Conservation (phyloP, 2,329 filamentous ascomycete species). For the Aureobasidium pullulans region DNA sequence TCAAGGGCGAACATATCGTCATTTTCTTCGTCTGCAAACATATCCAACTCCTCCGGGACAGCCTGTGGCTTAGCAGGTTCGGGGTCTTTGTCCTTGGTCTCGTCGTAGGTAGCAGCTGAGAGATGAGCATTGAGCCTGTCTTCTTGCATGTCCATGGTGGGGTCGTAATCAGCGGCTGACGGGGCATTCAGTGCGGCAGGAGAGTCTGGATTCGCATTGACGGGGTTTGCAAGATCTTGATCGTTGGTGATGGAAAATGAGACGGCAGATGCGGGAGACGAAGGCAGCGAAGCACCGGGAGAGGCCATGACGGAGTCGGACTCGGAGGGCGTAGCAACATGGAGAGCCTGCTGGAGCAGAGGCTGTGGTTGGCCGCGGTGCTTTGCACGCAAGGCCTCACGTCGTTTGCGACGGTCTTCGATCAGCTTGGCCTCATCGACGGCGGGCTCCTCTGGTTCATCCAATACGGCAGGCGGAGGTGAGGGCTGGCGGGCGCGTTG, state of each 20-base stretch:
- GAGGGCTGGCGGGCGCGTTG: neutral
- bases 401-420: conserved; percentile 73
- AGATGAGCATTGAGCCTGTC: conserved; percentile 46
- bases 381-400: conserved; percentile 80
- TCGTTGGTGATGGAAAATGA: conserved; percentile 35
- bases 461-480: conserved; percentile 37
- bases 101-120: conserved; percentile 15
- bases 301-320: conserved; percentile 8
- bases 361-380: conserved; percentile 52
- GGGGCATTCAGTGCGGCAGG: conserved; percentile 59
- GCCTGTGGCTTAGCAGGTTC: neutral
- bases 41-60: conserved; percentile 48
- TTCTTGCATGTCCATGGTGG: conserved; percentile 79
- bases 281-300: conserved; percentile 46
- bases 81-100: conserved; percentile 26
- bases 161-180: conserved; percentile 91
- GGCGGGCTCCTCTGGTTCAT: conserved; percentile 37
- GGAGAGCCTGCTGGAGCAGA: conserved; percentile 15
- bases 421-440: conserved; percentile 76
- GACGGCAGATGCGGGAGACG: conserved; percentile 30
- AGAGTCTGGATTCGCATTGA: conserved; percentile 22
- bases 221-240: conserved; percentile 30
- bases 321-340: neutral
- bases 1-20: conserved; percentile 91
- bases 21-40: conserved; percentile 60